phyloP scores from a whole-genome alignment of 192 early-diverging fungal genomes.

The Chytriomyces confervae region DNA sequence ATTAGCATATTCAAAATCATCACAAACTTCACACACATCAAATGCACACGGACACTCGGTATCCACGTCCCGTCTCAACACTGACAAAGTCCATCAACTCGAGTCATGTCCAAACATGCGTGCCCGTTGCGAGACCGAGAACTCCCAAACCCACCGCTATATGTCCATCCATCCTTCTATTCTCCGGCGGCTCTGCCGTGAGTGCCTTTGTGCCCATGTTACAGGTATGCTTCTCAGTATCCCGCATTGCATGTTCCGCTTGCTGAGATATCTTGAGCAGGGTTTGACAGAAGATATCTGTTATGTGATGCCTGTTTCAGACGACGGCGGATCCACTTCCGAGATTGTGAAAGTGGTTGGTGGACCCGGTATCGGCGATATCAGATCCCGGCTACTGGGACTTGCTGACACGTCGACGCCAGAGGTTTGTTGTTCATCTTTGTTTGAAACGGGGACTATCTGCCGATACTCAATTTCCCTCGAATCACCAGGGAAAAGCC shows the following conservation, averaged over 20 bases:
- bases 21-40: no score
- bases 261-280: not conserved
- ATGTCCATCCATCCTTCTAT: slow-evolving; percentile 61
- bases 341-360: slow-evolving; percentile 76
- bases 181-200: slow-evolving; percentile 79
- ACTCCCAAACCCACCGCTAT: no score
- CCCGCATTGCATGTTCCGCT: not conserved
- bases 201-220: slow-evolving; percentile 67
- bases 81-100: no score
- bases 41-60: no score
- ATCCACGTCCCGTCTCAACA: no score
- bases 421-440: slow-evolving; percentile 41
- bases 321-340: slow-evolving; percentile 64
- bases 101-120: no score
- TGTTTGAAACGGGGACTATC: slow-evolving; percentile 6
- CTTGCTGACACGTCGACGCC: slow-evolving; percentile 65
- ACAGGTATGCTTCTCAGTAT: slow-evolving; percentile 47
- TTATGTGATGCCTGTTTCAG: slow-evolving; percentile 75
- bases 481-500: slow-evolving; percentile 53
- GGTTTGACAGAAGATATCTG: slow-evolving; percentile 66
- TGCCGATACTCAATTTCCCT: not conserved
- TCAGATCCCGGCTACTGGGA: slow-evolving; percentile 68
- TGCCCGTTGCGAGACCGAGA: no score
- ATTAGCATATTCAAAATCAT: no score
- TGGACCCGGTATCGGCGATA: slow-evolving; percentile 78